Evolutionary conservation across 768 basidiomycete genomes (phyloP).

Genomic region (Leccinum obscurum): DNA sequence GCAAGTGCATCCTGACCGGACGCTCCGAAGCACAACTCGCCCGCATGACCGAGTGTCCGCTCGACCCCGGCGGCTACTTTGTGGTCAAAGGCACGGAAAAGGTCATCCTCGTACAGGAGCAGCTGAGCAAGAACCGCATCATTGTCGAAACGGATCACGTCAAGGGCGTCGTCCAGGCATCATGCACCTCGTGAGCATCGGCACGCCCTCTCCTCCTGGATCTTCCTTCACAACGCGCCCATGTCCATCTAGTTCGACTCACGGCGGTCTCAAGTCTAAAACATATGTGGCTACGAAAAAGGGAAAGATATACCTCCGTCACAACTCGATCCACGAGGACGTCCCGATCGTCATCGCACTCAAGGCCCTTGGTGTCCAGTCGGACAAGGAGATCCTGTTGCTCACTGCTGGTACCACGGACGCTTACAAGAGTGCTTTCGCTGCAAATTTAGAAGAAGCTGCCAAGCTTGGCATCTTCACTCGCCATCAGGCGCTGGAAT

Average conservation of each 20-base stretch:
- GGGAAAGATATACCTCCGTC: conserved; percentile 91
- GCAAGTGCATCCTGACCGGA: conserved; percentile 87
- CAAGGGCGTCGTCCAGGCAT: conserved; percentile 90
- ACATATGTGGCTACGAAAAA: conserved; percentile 97
- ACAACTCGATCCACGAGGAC: conserved; percentile 97
- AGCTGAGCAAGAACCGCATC: conserved; percentile 97
- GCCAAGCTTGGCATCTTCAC: conserved; percentile 91
- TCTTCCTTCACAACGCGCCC: conserved; percentile 10
- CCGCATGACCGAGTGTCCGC: conserved; percentile 94
- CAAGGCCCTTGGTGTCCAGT: conserved; percentile 94
- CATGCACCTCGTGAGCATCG: conserved; percentile 85
- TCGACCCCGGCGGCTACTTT: conserved; percentile 99
- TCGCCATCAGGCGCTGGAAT: conserved; percentile 90
- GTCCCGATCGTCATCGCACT: conserved; percentile 95
- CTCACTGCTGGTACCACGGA: conserved; percentile 92
- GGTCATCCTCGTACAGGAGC: conserved; percentile 98
- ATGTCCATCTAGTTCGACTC: conserved; percentile 58
- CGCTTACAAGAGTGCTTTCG: conserved; percentile 81
- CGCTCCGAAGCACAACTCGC: conserved; percentile 80
- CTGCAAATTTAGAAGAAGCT: conserved; percentile 91
- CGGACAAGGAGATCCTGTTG: conserved; percentile 96
- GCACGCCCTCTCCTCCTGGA: not conserved
- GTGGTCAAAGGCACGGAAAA: conserved; percentile 99
- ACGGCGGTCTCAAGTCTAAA: conserved; percentile 90
- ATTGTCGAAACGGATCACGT: conserved; percentile 93